Evolutionary conservation across 148 eudicot genomes (phyloP).

Genomic region (Rhododendron williamsianum): DNA sequence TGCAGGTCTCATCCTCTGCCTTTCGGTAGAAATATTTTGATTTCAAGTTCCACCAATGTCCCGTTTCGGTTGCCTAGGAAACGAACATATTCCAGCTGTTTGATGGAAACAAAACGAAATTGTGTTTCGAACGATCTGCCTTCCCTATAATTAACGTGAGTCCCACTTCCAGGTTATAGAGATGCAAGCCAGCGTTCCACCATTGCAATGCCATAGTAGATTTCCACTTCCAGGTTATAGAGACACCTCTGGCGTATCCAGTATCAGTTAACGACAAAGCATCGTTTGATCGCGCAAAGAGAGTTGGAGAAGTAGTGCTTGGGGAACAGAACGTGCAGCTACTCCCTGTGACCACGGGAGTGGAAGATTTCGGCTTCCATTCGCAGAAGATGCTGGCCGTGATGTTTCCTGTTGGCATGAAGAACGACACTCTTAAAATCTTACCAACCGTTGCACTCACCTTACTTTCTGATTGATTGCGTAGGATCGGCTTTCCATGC

Average conservation of each 20-base stretch:
- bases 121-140: not conserved
- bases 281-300: slow-evolving; percentile 51
- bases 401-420: slow-evolving; percentile 41
- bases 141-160: not conserved
- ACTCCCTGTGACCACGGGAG: slow-evolving; percentile 23
- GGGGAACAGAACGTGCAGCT: slow-evolving; percentile 28
- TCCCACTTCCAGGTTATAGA: slow-evolving; percentile 22
- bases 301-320: slow-evolving; percentile 21
- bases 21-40: not conserved
- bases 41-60: not conserved
- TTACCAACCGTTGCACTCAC: slow-evolving; percentile 39
- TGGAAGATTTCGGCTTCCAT: slow-evolving; percentile 44
- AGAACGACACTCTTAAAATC: slow-evolving; percentile 28
- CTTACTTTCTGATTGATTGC: slow-evolving; percentile 50
- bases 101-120: not conserved
- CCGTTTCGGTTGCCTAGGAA: not conserved
- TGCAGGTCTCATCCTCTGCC: not conserved
- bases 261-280: slow-evolving; percentile 36
- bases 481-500: slow-evolving; percentile 52
- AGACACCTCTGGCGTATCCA: slow-evolving; percentile 26
- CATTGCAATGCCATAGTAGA: slow-evolving; percentile 30
- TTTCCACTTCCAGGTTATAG: slow-evolving; percentile 2
- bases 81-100: not conserved
- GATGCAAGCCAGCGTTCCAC: slow-evolving; percentile 32
- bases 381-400: slow-evolving; percentile 36